Percentiles rank a stretch among this genome's conserved stretches.
Evolutionary conservation across 75 land plant genomes (phyloP).

Genomic region (Gnetum montanum): DNA sequence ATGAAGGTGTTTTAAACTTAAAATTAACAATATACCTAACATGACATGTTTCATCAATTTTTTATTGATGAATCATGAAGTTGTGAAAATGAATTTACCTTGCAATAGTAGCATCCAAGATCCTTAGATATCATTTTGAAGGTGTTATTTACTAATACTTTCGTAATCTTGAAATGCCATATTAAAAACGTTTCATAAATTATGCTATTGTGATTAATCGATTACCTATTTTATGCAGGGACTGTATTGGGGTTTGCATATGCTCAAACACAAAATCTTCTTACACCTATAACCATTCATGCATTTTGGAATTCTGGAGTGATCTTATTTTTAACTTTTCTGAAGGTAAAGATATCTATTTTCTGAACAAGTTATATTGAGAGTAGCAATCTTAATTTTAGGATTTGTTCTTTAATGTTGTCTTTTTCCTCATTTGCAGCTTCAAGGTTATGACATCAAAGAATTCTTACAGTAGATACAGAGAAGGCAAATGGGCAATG

Average conservation of each 20-base stretch:
- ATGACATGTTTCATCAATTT: too few relatives aligned
- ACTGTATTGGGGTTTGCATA: slow-evolving; percentile 82
- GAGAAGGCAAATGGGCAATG: not conserved
- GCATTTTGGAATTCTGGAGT: slow-evolving; percentile 97
- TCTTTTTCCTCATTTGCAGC: slow-evolving; percentile 22
- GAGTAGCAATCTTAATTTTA: not conserved
- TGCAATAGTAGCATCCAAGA: too few relatives aligned
- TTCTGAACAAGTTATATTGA: not conserved
- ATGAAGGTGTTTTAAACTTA: too few relatives aligned
- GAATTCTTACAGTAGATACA: slow-evolving; percentile 41
- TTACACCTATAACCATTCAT: slow-evolving; percentile 82
- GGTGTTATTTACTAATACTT: too few relatives aligned
- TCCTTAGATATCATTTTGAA: too few relatives aligned
- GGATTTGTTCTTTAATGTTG: too few relatives aligned
- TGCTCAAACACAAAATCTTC: slow-evolving; percentile 83
- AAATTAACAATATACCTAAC: too few relatives aligned
- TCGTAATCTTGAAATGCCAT: too few relatives aligned
- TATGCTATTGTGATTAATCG: not conserved
- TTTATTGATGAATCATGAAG: too few relatives aligned
- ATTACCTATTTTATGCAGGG: slow-evolving; percentile 30
- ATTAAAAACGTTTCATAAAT: too few relatives aligned
- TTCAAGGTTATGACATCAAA: slow-evolving; percentile 65
- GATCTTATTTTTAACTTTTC: slow-evolving; percentile 70
- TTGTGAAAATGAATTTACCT: too few relatives aligned
- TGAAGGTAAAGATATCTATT: slow-evolving; percentile 42